These are phyloP conservation scores for Fusarium chlamydosporum DNA, from an alignment of 2,329 filamentous ascomycete species.

Conservation along the genomic window DNA sequence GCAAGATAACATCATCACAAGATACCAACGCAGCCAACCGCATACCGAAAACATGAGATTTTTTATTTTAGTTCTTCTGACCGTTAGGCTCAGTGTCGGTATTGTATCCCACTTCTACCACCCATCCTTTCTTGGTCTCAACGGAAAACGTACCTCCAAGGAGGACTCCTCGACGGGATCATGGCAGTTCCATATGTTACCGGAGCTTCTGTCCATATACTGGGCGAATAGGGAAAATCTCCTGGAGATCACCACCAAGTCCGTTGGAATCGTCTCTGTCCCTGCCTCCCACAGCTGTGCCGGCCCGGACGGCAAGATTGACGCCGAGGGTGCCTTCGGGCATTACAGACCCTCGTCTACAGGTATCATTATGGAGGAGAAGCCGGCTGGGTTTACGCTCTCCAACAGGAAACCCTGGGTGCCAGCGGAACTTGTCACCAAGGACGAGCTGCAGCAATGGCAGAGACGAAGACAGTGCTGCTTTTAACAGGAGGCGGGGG, in stretches of 20 bases:
- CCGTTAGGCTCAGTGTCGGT: not conserved
- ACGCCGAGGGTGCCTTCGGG: not conserved
- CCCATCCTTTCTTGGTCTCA: not conserved
- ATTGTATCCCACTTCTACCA: not conserved
- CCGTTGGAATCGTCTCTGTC: not conserved
- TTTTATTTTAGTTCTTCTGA: not conserved
- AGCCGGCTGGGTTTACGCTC: conserved; percentile 8
- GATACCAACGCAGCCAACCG: not conserved
- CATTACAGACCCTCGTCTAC: not conserved
- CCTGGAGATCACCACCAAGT: not conserved
- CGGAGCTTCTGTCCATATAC: not conserved
- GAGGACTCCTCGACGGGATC: not conserved
- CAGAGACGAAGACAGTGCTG: not conserved
- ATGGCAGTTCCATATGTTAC: not conserved
- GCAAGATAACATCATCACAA: not conserved
- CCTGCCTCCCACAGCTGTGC: not conserved
- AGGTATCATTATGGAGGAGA: conserved; percentile 9
- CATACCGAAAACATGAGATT: not conserved
- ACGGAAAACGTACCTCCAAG: not conserved
- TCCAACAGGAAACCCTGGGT: conserved; percentile 1
- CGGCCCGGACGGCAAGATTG: not conserved
- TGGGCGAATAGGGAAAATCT: not conserved
- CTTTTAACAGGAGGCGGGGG: not conserved
- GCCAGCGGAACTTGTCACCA: not conserved
- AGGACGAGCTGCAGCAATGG: not conserved